Percentiles rank a stretch among this genome's conserved stretches.
These are phyloP conservation scores for Yamadazyma sp. DNA, from an alignment of 805 yeast genomes.

Conservation along the genomic window DNA sequence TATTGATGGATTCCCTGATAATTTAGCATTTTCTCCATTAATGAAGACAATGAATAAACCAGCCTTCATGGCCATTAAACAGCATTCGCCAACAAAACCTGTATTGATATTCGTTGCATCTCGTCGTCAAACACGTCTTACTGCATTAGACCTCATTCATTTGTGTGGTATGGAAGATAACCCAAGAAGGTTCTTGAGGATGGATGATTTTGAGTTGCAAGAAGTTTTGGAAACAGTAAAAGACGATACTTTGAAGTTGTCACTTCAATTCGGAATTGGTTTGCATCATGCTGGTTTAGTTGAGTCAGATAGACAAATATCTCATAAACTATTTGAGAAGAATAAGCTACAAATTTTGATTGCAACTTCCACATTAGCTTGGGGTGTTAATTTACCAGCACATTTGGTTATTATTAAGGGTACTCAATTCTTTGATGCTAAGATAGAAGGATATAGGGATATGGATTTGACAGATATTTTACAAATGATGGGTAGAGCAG, in stretches of 20 bases:
- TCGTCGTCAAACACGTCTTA: conserved; percentile 75
- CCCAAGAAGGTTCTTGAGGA: conserved; percentile 65
- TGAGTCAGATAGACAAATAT: conserved; percentile 65
- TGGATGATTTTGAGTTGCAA: conserved; percentile 63
- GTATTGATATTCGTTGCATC: conserved; percentile 84
- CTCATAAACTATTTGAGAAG: conserved; percentile 68
- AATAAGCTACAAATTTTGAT: conserved; percentile 69
- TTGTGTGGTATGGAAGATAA: conserved; percentile 76
- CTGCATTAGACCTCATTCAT: conserved; percentile 75
- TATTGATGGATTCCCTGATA: conserved; percentile 82
- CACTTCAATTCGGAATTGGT: conserved; percentile 78
- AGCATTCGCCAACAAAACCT: conserved; percentile 84
- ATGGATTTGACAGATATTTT: conserved; percentile 81
- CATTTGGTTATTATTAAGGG: conserved; percentile 77
- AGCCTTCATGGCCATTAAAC: conserved; percentile 87
- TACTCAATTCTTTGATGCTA: conserved; percentile 61
- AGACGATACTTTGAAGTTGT: conserved; percentile 76
- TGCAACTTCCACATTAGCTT: conserved; percentile 81
- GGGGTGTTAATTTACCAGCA: conserved; percentile 86
- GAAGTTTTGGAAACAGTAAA: conserved; percentile 53
- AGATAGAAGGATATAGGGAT: conserved; percentile 68
- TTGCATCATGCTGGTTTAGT: conserved; percentile 81
- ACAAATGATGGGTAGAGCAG: conserved; percentile 87
- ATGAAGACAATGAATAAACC: conserved; percentile 91
- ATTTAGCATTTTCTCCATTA: conserved; percentile 74